A percentile compares a stretch with the other conserved stretches of the same genome.
phyloP scores from a whole-genome alignment of 306 rosid genomes.

The Castanea sativa region DNA sequence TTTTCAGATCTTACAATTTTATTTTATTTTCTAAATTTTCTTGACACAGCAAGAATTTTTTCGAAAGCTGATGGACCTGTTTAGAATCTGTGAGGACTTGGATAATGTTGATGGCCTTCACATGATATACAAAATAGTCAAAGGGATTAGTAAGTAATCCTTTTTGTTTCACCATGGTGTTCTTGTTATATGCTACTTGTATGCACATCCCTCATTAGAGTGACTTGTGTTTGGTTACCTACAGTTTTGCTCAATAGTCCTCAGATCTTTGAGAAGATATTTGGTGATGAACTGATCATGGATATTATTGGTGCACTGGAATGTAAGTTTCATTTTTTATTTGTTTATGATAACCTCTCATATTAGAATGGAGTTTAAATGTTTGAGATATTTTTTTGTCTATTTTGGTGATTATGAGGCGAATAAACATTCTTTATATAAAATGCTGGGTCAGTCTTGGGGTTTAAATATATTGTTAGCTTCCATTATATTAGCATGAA shows the following conservation, averaged over 20 bases:
- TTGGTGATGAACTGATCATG: slow-evolving; percentile 79
- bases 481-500: not conserved
- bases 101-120: slow-evolving; percentile 83
- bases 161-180: slow-evolving; percentile 12
- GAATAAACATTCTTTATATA: not conserved
- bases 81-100: slow-evolving; percentile 74
- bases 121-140: slow-evolving; percentile 86
- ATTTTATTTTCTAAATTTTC: slow-evolving; percentile 4
- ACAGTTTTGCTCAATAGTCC: slow-evolving; percentile 88
- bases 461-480: not conserved
- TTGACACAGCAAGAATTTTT: slow-evolving; percentile 77
- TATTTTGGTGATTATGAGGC: not conserved
- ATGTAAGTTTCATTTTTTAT: slow-evolving; percentile 56
- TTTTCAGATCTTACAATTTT: not conserved
- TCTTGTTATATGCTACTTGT: not conserved
- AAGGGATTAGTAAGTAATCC: slow-evolving; percentile 81
- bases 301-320: slow-evolving; percentile 87
- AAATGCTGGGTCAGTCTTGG: not conserved
- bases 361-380: not conserved
- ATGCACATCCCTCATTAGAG: slow-evolving; percentile 9
- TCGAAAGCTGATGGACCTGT: slow-evolving; percentile 72
- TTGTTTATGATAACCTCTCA: not conserved
- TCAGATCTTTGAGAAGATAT: slow-evolving; percentile 80
- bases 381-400: not conserved
- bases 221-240: slow-evolving; percentile 15